A percentile compares a stretch with the other conserved stretches of the same genome.
phyloP scores from a whole-genome alignment of 2,329 filamentous ascomycete genomes.

The Graphium sp. region DNA sequence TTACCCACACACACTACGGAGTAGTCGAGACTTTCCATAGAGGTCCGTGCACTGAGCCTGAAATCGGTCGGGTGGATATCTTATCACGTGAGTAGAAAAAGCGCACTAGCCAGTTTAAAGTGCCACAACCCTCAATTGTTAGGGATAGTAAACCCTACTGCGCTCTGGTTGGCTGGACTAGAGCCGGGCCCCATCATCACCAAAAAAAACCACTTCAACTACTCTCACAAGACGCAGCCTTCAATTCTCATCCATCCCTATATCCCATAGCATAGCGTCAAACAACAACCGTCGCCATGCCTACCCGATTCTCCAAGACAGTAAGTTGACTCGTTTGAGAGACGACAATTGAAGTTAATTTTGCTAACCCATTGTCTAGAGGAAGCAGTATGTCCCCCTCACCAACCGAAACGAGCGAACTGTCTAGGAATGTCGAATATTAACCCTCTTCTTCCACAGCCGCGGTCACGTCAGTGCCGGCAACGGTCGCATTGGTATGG shows the following conservation, averaged over 20 bases:
- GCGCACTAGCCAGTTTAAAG: too few relatives aligned
- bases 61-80: too few relatives aligned
- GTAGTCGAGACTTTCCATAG: too few relatives aligned
- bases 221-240: conserved; percentile 1
- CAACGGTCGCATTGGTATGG: conserved; percentile 51
- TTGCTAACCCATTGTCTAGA: too few relatives aligned
- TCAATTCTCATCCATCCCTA: conserved; percentile 2
- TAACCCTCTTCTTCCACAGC: conserved; percentile 29
- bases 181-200: conserved; percentile 2
- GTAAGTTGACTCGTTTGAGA: too few relatives aligned
- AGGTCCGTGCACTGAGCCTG: too few relatives aligned
- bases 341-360: too few relatives aligned
- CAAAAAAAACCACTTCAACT: conserved; percentile 3
- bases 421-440: conserved; percentile 7
- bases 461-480: conserved; percentile 97
- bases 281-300: conserved; percentile 34
- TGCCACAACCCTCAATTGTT: too few relatives aligned
- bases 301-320: conserved; percentile 62
- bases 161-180: conserved; percentile 4
- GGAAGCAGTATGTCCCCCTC: conserved; percentile 59
- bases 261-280: conserved; percentile 1
- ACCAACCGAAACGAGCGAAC: conserved; percentile 6
- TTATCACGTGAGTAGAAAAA: too few relatives aligned
- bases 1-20: too few relatives aligned
- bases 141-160: too few relatives aligned